phyloP scores from a whole-genome alignment of 2,329 filamentous ascomycete species.

The Epichloe elymi region DNA sequence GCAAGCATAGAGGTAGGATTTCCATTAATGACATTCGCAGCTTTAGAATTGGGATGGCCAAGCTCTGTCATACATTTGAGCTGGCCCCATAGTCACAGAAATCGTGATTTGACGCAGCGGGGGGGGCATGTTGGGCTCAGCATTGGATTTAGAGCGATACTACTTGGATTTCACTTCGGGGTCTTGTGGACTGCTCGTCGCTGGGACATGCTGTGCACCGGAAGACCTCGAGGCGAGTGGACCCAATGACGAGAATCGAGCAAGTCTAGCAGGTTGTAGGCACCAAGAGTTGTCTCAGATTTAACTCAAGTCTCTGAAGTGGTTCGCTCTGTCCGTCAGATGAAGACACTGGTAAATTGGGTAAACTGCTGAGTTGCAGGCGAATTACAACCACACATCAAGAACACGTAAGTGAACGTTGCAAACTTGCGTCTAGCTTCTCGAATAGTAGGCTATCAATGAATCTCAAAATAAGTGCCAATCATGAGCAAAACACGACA shows the following conservation, averaged over 20 bases:
- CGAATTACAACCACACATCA: too few species aligned
- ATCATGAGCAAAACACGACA: too few species aligned
- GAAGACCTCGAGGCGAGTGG: conserved; percentile 16
- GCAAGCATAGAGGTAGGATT: conserved; percentile 51
- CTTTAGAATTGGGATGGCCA: conserved; percentile 45
- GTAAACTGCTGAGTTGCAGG: neutral
- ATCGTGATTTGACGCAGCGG: neutral
- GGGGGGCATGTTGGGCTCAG: conserved; percentile 6
- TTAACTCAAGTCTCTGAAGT: neutral
- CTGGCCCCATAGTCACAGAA: neutral
- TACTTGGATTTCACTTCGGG: conserved; percentile 21
- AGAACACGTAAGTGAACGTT: too few species aligned
- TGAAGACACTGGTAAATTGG: neutral
- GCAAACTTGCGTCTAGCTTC: too few species aligned
- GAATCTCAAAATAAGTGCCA: too few species aligned
- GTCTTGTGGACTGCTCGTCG: conserved; percentile 21
- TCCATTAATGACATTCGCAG: conserved; percentile 55
- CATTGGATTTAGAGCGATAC: conserved; percentile 17
- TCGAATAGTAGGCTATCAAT: too few species aligned
- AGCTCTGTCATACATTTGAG: conserved; percentile 3
- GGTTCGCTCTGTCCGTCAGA: neutral
- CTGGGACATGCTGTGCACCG: conserved; percentile 22
- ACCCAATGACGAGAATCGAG: conserved; percentile 13
- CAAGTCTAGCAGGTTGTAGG: neutral
- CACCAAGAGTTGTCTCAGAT: neutral